phyloP scores from a whole-genome alignment of 768 basidiomycete genomes.

The Boletus vinaceobasis region DNA sequence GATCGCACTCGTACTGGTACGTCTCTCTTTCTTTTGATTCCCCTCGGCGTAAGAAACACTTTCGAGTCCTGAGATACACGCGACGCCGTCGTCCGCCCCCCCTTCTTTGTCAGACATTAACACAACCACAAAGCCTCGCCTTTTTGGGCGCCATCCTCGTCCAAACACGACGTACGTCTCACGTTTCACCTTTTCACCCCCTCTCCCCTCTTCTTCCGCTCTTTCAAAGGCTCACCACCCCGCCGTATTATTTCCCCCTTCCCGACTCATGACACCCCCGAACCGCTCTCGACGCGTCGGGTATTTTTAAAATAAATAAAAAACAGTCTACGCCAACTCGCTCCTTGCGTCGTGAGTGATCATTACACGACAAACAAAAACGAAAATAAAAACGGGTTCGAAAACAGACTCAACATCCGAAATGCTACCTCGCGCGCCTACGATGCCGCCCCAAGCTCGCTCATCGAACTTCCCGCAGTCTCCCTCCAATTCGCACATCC shows the following conservation, averaged over 20 bases:
- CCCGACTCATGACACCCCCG: too few relatives aligned
- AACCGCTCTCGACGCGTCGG: too few relatives aligned
- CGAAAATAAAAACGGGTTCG: too few relatives aligned
- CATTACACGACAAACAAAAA: too few relatives aligned
- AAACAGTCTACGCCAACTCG: conserved; percentile 29
- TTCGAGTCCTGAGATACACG: not conserved
- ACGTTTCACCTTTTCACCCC: too few relatives aligned
- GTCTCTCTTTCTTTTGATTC: not conserved
- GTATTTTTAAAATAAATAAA: not conserved
- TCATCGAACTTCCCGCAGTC: conserved; percentile 12
- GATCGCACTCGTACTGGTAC: conserved; percentile 23
- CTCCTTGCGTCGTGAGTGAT: conserved; percentile 25
- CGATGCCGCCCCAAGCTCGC: not conserved
- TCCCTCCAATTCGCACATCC: conserved; percentile 26
- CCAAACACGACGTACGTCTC: conserved; percentile 25
- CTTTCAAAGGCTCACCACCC: not conserved
- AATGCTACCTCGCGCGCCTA: conserved; percentile 17
- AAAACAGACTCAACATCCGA: conserved; percentile 23
- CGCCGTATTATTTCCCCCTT: not conserved
- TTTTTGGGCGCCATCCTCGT: conserved; percentile 22
- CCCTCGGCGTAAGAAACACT: not conserved
- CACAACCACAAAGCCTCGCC: conserved; percentile 15
- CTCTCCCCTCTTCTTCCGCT: too few relatives aligned
- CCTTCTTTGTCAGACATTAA: conserved; percentile 10
- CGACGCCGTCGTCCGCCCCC: not conserved